Evolutionary conservation across 1,284 basidiomycete species (phyloP).

Genomic region (Vanrija pseudolonga): DNA sequence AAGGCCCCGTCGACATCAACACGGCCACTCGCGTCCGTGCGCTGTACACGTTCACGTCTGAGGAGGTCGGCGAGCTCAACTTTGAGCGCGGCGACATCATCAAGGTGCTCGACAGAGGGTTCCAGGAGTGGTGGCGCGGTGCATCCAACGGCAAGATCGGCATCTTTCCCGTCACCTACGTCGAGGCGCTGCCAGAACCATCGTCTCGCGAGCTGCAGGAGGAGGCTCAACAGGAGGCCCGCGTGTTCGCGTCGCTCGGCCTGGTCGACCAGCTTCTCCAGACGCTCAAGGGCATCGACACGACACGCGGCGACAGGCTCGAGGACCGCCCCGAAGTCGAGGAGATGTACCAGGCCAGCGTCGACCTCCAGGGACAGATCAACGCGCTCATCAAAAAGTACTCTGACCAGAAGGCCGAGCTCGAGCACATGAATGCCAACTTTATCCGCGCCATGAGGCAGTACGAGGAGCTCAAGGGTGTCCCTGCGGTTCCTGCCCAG

Average conservation of each 20-base stretch:
- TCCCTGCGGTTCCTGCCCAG: constrained; percentile 11
- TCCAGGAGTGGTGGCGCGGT: constrained; percentile 98
- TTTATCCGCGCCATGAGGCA: constrained; percentile 48
- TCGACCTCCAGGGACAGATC: constrained; percentile 87
- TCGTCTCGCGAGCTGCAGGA: constrained; percentile 71
- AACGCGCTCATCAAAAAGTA: constrained; percentile 97
- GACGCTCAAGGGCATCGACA: constrained; percentile 73
- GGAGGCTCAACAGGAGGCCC: constrained; percentile 84
- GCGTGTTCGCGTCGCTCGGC: constrained; percentile 57
- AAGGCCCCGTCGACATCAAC: constrained; percentile 43
- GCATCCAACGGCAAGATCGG: constrained; percentile 88
- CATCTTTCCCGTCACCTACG: constrained; percentile 98
- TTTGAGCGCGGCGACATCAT: constrained; percentile 94
- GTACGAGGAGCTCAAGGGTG: constrained; percentile 43
- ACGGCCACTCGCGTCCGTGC: constrained; percentile 80
- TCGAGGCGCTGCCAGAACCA: constrained; percentile 86
- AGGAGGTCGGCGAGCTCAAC: constrained; percentile 84
- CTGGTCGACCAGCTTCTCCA: constrained; percentile 83
- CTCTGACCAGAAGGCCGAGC: constrained; percentile 69
- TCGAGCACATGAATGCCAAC: constrained; percentile 50
- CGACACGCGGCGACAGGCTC: constrained; percentile 69
- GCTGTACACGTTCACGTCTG: constrained; percentile 82
- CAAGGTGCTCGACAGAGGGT: constrained; percentile 90
- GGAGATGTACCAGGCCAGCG: constrained; percentile 82
- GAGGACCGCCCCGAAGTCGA: constrained; percentile 95